Conservation (phyloP, 202 grass and related monocot species). For the Schoenoplectus tabernaemontani region DNA sequence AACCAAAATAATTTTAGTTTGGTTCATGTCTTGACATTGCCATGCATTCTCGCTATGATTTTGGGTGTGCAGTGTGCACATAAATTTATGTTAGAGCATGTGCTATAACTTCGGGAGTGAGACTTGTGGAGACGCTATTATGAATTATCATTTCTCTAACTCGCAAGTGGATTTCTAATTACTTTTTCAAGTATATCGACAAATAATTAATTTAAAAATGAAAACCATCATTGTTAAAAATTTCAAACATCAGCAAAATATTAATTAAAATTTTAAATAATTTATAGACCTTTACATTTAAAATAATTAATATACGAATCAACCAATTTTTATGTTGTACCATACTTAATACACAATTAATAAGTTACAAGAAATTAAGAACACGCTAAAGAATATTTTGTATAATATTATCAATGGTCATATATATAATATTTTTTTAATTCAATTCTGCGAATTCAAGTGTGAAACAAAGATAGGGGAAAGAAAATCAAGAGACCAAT, state of each 20-base stretch:
- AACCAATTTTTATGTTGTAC: too few species aligned
- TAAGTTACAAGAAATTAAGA: too few species aligned
- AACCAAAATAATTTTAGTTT: background rate
- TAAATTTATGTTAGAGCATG: background rate
- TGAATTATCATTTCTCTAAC: background rate
- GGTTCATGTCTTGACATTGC: background rate
- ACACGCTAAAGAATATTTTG: too few species aligned
- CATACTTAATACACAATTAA: too few species aligned
- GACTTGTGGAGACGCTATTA: background rate
- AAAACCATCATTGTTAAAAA: background rate
- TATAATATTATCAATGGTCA: too few species aligned
- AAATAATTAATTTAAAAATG: background rate
- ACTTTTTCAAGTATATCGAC: background rate
- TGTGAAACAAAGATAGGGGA: too few species aligned
- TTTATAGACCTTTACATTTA: too few species aligned
- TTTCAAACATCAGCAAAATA: background rate
- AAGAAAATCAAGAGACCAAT: too few species aligned
- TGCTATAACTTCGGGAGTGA: background rate
- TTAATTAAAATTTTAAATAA: background rate
- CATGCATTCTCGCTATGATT: background rate
- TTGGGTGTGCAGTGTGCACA: background rate
- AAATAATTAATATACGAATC: too few species aligned
- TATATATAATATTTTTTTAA: too few species aligned
- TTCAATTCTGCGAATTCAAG: too few species aligned
- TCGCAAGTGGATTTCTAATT: background rate